phyloP scores from a whole-genome alignment of 257 asterid species.

The Datura wrightii region DNA sequence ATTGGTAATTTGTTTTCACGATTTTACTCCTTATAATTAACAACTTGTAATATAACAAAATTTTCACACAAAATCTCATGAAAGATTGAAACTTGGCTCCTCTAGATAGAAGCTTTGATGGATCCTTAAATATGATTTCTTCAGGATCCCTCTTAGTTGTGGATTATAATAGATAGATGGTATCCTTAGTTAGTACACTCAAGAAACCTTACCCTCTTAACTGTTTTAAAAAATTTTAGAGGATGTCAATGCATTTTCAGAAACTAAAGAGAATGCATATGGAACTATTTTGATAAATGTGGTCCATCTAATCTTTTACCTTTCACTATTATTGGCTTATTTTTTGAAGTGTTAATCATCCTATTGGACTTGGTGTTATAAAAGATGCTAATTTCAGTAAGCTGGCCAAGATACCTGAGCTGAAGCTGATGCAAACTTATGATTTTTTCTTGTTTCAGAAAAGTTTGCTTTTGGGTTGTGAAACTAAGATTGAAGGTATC shows the following conservation, averaged over 20 bases:
- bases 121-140: neutral
- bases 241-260: neutral
- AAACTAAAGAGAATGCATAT: neutral
- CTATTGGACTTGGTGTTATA: neutral
- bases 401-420: constrained; percentile 21
- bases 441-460: constrained; percentile 55
- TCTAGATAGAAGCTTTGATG: neutral
- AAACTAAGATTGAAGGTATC: constrained; percentile 80
- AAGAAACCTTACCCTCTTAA: neutral
- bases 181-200: neutral
- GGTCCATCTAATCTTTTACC: neutral
- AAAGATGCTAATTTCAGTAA: neutral
- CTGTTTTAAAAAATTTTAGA: neutral
- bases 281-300: neutral
- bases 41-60: neutral
- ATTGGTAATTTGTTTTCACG: too few relatives aligned
- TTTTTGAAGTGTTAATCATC: constrained; percentile 1
- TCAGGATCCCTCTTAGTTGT: neutral
- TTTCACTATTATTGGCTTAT: neutral
- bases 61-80: neutral
- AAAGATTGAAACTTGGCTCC: neutral
- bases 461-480: constrained; percentile 87
- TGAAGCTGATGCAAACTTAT: neutral
- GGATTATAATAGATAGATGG: neutral
- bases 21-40: too few relatives aligned